Percentiles rank a stretch among this genome's conserved stretches.
Evolutionary conservation across 148 eudicot species (phyloP).

Genomic region (Silene uniflora): DNA sequence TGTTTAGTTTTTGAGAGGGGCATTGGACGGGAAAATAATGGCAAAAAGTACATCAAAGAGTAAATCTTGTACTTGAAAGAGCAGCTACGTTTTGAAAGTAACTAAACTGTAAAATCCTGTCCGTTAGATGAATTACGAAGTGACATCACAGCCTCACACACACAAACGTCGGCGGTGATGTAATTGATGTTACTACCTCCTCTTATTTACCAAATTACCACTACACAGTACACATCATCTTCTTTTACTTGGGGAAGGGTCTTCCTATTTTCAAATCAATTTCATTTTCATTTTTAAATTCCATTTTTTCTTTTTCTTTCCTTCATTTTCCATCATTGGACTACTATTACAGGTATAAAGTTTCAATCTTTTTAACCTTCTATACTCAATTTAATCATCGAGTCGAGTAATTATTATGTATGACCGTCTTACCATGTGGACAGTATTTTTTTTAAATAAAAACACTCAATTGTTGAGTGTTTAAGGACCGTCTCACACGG

Average conservation of each 20-base stretch:
- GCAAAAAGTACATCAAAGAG: too few relatives aligned
- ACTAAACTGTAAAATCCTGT: too few relatives aligned
- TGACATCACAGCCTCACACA: conserved; percentile 9
- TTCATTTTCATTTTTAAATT: neutral
- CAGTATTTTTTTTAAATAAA: too few relatives aligned
- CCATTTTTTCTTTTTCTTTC: neutral
- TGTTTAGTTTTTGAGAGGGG: too few relatives aligned
- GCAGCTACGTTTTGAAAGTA: too few relatives aligned
- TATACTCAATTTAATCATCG: too few relatives aligned
- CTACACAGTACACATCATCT: neutral
- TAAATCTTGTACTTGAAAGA: too few relatives aligned
- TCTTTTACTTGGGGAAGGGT: conserved; percentile 13
- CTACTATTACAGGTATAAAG: conserved; percentile 4
- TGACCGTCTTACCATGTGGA: too few relatives aligned
- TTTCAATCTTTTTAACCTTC: neutral
- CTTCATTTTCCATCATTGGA: neutral
- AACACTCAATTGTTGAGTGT: too few relatives aligned
- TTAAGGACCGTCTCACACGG: too few relatives aligned
- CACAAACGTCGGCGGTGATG: conserved; percentile 18
- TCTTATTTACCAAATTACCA: neutral
- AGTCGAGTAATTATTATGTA: too few relatives aligned
- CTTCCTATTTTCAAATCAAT: conserved; percentile 16
- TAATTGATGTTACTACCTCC: conserved; percentile 10
- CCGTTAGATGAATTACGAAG: neutral
- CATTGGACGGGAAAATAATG: too few relatives aligned